Base-by-base conservation (phyloP, 1,284 basidiomycete genomes). In the Boletus smithii region DNA sequence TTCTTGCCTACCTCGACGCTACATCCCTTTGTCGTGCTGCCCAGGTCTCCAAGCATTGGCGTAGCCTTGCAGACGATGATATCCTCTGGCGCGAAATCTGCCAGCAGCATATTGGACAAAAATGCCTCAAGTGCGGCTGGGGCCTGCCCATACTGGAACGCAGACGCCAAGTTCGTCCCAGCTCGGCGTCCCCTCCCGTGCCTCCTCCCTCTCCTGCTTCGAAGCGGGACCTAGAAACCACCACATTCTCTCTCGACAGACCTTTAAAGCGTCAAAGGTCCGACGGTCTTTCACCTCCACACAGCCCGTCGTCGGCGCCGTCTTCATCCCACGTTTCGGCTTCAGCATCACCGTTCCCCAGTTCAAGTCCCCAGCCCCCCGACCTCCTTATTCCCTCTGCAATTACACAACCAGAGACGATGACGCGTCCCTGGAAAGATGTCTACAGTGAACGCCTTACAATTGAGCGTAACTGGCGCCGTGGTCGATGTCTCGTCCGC, bases 401-500 rank as follows among this genome's bases (percentile, higher is more conserved):
- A n/a, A n/a, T n/a, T 36, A 17, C 36, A 7, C 50, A 44, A n/a
- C 9, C 41, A 5, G 53, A 58, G 29, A 51, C 66, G 18, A 53
- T 79, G 46, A 93, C 89, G 14, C 83, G 92, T 40, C 97, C 95
- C 0, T 99, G 97, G 97, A 99, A 99, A 69, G 85, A 89, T 53
- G 95, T 99, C n/a, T 99, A 99, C 70, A 94, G 91, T 66, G 97
- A 99, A 68, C 85, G 97, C 14, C 81, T 99, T 59, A 87, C 88
- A 24, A 85, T 99, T 46, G 95, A 98, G 70, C 83, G 93, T 37
- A 99, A 99, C 67, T 99, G 97, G 97, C 83, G 95, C 27, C 85
- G 92, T 42, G 95, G 95, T 7, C 81, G 91, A 30, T 95, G 87
- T 69, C 85, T 81, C 4, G 86, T 88, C 38, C 88, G 86, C 39